phyloP scores from a whole-genome alignment of 202 grass and related monocot species.

The Sporobolus alterniflorus region DNA sequence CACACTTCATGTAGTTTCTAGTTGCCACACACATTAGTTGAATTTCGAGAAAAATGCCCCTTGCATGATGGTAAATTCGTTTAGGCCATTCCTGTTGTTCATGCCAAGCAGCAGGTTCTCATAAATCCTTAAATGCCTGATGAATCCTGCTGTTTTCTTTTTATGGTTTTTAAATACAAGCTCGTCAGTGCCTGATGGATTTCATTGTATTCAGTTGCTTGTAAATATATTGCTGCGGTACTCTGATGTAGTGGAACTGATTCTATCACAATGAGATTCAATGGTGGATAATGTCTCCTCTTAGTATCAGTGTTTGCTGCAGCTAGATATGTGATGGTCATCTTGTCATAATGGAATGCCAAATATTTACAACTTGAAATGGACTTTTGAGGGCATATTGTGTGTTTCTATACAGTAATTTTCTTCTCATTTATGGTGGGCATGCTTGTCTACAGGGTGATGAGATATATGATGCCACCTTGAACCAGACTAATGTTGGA shows the following conservation, averaged over 20 bases:
- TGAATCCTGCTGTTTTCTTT: constrained; percentile 16
- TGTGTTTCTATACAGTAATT: no score
- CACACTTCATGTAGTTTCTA: no score
- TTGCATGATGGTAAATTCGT: no score
- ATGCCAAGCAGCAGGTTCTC: background rate
- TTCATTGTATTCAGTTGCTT: background rate
- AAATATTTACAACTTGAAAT: background rate
- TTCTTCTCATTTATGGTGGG: constrained; percentile 12
- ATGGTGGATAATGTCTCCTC: background rate
- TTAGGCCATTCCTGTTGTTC: background rate
- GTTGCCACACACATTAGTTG: no score
- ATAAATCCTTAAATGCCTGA: background rate
- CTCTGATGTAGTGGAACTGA: background rate
- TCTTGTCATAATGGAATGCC: no score
- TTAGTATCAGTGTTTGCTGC: no score
- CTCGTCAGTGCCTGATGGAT: background rate
- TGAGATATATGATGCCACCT: constrained; percentile 87
- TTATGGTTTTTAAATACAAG: background rate
- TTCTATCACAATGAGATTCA: background rate
- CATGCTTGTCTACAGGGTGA: constrained; percentile 64
- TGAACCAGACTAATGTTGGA: constrained; percentile 96
- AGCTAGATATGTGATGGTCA: no score
- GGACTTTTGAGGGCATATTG: no score
- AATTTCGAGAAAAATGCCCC: no score
- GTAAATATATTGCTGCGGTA: background rate